A percentile compares a stretch with the other conserved stretches of the same genome.
Conservation (phyloP, 108 stramenopile species). For the Cyclotella choctawhatcheeana region DNA sequence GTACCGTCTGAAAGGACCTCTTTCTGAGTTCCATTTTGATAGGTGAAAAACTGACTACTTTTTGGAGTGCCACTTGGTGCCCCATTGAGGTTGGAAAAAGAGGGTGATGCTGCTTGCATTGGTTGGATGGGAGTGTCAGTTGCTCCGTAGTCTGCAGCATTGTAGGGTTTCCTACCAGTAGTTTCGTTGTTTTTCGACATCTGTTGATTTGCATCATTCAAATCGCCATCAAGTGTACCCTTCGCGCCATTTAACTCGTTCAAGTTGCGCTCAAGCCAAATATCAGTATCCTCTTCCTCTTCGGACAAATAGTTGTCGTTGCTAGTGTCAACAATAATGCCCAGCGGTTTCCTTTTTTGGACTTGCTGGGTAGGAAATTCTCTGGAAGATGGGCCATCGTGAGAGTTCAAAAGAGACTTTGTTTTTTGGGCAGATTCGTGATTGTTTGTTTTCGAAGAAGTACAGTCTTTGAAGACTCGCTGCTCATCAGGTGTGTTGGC, state of each 20-base stretch:
- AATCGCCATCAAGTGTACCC: slow-evolving; percentile 10
- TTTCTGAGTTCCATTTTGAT: slow-evolving; percentile 69
- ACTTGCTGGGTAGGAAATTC: slow-evolving; percentile 9
- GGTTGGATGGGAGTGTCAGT: neutral
- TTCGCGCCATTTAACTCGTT: slow-evolving; percentile 24
- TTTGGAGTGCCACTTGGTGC: slow-evolving; percentile 6
- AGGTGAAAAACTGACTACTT: slow-evolving; percentile 34
- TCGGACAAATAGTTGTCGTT: neutral
- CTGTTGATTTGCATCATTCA: neutral
- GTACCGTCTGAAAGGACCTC: slow-evolving; percentile 60
- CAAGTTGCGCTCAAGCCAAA: slow-evolving; percentile 29
- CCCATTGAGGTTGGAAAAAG: neutral
- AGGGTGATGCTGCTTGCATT: neutral
- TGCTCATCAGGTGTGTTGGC: neutral
- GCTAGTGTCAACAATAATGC: neutral
- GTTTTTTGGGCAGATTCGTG: slow-evolving; percentile 1
- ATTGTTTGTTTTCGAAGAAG: slow-evolving; percentile 16
- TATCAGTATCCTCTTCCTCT: slow-evolving; percentile 30
- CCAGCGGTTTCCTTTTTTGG: neutral
- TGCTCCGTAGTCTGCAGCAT: slow-evolving; percentile 44
- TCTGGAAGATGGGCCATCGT: too few relatives aligned
- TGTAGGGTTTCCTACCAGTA: slow-evolving; percentile 42
- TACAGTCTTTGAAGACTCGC: slow-evolving; percentile 15
- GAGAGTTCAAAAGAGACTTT: neutral
- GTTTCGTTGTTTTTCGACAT: too few relatives aligned